A percentile compares a stretch with the other conserved stretches of the same genome.
Evolutionary conservation across 768 basidiomycete species (phyloP).

Genomic region (Russula ochroleuca): DNA sequence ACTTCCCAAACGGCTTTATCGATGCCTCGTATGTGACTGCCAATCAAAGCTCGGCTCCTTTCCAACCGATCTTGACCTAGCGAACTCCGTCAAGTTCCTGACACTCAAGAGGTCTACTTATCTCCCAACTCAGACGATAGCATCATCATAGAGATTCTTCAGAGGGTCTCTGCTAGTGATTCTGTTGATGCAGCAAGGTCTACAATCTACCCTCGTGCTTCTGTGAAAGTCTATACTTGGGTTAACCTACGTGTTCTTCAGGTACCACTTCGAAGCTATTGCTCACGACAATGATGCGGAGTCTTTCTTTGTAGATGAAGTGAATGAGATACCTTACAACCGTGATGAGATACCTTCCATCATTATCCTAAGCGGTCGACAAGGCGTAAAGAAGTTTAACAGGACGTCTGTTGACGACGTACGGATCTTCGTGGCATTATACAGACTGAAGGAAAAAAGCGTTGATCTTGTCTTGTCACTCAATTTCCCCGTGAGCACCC

Average conservation of each 20-base stretch:
- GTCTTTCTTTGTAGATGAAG: constrained; percentile 43
- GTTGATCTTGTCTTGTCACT: constrained; percentile 82
- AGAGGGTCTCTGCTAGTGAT: constrained; percentile 59
- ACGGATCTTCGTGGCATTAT: constrained; percentile 74
- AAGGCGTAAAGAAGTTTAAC: constrained; percentile 77
- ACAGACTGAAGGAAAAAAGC: constrained; percentile 62
- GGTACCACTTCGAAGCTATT: constrained; percentile 86
- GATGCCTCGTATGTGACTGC: constrained; percentile 74
- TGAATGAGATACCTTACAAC: constrained; percentile 41
- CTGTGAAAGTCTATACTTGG: background rate
- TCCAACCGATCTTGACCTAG: constrained; percentile 35
- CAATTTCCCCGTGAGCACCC: constrained; percentile 63
- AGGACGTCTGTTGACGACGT: constrained; percentile 57
- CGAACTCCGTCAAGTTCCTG: constrained; percentile 78
- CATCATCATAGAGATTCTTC: constrained; percentile 79
- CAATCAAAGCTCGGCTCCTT: constrained; percentile 3
- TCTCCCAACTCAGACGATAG: constrained; percentile 64
- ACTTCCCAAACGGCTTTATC: constrained; percentile 52
- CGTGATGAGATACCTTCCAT: constrained; percentile 54
- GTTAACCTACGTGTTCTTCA: constrained; percentile 37
- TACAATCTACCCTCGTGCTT: constrained; percentile 6
- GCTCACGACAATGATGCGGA: constrained; percentile 86
- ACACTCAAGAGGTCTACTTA: constrained; percentile 92
- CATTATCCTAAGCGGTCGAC: constrained; percentile 61
- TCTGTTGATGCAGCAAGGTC: constrained; percentile 67